Conservation (phyloP, 2,329 filamentous ascomycete genomes). For the Aspergillus sp. region DNA sequence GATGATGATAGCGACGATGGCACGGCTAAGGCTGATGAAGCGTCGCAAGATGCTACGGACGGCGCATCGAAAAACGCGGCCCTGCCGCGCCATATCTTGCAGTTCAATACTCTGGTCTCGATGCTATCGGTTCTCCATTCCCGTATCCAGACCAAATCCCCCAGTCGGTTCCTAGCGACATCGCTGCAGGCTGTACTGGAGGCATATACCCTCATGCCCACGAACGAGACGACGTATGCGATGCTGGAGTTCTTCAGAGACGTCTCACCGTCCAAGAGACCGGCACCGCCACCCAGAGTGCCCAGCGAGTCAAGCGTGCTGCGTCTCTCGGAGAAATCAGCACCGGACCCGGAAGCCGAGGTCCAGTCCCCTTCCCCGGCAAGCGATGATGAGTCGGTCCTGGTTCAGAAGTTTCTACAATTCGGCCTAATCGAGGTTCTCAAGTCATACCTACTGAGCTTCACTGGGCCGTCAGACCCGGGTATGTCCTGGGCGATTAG, state of each 20-base stretch:
- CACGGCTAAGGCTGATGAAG: not conserved
- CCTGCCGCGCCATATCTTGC: conserved; percentile 32
- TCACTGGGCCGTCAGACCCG: conserved; percentile 36
- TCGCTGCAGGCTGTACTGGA: conserved; percentile 63
- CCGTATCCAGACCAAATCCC: conserved; percentile 64
- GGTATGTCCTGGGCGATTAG: conserved; percentile 50
- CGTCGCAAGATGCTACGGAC: conserved; percentile 15
- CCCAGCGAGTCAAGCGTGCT: conserved; percentile 51
- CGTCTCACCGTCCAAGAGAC: conserved; percentile 59
- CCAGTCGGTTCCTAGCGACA: conserved; percentile 65
- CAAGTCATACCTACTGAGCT: conserved; percentile 59
- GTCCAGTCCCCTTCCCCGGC: conserved; percentile 41
- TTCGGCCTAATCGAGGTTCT: conserved; percentile 63
- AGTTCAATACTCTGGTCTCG: conserved; percentile 46
- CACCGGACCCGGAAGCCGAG: conserved; percentile 62
- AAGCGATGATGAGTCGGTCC: conserved; percentile 48
- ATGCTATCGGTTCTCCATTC: conserved; percentile 62
- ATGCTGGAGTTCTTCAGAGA: conserved; percentile 60
- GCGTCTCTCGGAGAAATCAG: conserved; percentile 36
- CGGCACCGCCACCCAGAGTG: conserved; percentile 60
- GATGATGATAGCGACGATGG: conserved; percentile 26
- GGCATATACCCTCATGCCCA: conserved; percentile 59
- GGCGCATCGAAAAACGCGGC: conserved; percentile 12
- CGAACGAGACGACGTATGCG: conserved; percentile 58
- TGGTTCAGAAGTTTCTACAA: conserved; percentile 60